A percentile compares a stretch with the other conserved stretches of the same genome.
These are phyloP conservation scores for Daldinia bambusicola DNA, from an alignment of 495 filamentous ascomycete species.

Conservation along the genomic window DNA sequence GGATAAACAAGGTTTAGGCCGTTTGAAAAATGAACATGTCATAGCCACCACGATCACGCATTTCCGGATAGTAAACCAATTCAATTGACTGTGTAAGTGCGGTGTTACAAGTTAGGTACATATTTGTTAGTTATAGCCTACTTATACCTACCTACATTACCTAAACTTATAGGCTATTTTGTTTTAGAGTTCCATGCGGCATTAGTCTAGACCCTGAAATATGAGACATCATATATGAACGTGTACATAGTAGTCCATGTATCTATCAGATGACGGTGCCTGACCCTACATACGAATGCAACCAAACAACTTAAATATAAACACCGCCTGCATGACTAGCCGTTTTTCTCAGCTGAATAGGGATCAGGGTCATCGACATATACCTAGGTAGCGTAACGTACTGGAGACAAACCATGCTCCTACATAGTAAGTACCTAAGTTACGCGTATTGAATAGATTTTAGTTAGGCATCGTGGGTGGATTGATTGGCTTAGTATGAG, in stretches of 20 bases:
- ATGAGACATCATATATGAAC: background rate
- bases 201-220: background rate
- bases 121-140: too few species aligned
- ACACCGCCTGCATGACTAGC: conserved; percentile 21
- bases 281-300: background rate
- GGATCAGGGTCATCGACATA: conserved; percentile 8
- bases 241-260: background rate
- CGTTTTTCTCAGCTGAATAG: conserved; percentile 28
- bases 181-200: background rate
- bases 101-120: background rate
- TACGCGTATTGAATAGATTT: conserved; percentile 10
- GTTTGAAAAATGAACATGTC: background rate
- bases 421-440: conserved; percentile 1
- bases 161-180: background rate
- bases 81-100: background rate
- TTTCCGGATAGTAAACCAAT: background rate
- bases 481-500: conserved; percentile 31
- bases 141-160: too few species aligned
- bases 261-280: conserved; percentile 16
- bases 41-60: conserved; percentile 22
- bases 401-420: background rate
- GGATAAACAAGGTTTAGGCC: conserved; percentile 6
- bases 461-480: conserved; percentile 15
- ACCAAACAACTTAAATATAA: conserved; percentile 14
- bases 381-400: too few species aligned